These are phyloP conservation scores for Aureobasidium pullulans DNA, from an alignment of 2,329 filamentous ascomycete genomes.

Conservation along the genomic window DNA sequence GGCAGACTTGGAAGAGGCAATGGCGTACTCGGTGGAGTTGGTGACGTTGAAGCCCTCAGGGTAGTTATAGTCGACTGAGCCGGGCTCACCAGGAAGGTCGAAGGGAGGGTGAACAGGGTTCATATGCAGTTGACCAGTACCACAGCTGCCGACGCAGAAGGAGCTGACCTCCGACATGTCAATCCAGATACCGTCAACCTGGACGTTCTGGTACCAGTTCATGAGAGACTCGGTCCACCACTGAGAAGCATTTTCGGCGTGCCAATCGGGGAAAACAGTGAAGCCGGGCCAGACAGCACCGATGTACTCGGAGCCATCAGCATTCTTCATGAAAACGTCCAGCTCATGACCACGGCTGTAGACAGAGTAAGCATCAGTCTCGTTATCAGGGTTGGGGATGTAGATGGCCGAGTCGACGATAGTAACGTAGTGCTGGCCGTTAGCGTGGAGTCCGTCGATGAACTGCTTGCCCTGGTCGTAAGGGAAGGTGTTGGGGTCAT, in stretches of 20 bases:
- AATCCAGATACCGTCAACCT: slow-evolving; percentile 51
- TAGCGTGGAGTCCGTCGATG: slow-evolving; percentile 44
- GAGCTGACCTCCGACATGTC: slow-evolving; percentile 57
- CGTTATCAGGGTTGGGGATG: slow-evolving; percentile 62
- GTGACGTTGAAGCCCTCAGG: slow-evolving; percentile 64
- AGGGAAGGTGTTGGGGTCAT: slow-evolving; percentile 47
- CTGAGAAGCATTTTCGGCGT: slow-evolving; percentile 50
- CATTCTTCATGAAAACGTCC: slow-evolving; percentile 30
- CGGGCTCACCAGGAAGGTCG: slow-evolving; percentile 55
- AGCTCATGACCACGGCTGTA: slow-evolving; percentile 28
- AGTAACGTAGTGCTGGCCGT: slow-evolving; percentile 52
- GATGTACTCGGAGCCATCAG: slow-evolving; percentile 27
- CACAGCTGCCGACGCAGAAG: slow-evolving; percentile 66
- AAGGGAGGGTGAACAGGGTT: slow-evolving; percentile 66
- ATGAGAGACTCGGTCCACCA: slow-evolving; percentile 53
- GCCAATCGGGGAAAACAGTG: slow-evolving; percentile 55
- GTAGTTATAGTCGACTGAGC: slow-evolving; percentile 52
- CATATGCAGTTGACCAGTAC: slow-evolving; percentile 54
- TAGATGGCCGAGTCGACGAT: slow-evolving; percentile 62
- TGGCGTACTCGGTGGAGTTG: slow-evolving; percentile 59
- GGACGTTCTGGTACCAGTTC: slow-evolving; percentile 45
- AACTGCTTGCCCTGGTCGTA: slow-evolving; percentile 45
- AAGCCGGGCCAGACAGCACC: slow-evolving; percentile 59
- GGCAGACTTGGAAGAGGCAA: slow-evolving; percentile 46
- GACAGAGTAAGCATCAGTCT: slow-evolving; percentile 51